Evolutionary conservation across 345 rosid genomes (phyloP), one percentile per base, ranked within the genome.

Genomic region (Jatropha curcas): DNA sequence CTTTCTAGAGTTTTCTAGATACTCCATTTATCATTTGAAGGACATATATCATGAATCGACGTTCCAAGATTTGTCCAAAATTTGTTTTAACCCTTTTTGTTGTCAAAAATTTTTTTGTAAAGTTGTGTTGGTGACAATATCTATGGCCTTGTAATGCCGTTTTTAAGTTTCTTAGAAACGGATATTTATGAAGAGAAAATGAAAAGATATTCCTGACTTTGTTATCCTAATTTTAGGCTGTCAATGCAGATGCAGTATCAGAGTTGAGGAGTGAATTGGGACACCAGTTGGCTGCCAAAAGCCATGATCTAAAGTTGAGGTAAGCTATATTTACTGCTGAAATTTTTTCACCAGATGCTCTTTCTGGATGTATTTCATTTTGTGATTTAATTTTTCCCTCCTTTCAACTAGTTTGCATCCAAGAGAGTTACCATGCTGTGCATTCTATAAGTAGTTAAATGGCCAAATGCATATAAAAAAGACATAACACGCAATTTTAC

Each of bases 261-360:
- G 88, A 85, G 74, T 76, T 91, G 62, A 86, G 97, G 86, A 91
- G 93, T 64, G 93, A 91, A 71, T 72, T 87, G 7, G 93, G 97
- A 75, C 82, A 86, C 62, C 88, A 85, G 58, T 71, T 89, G 74
- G 93, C 92, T 55, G 82, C 75, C 70, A 86, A 85, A 80, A 91
- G 96, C 39, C 75, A 31, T 73, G 48, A 53, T 75, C 35, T 80
- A 71, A 87, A 71, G 3, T 57, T 87, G 81, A 86, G 89, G 89
- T 86, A 25, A 11, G 81, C 67, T 59, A 55, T 45, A 28, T 25
- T 46, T 62, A 37, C 16, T 24, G 0, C 5, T 55, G 34, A 13
- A 41, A 52, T 27, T 27, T 17, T 56, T 53, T 55, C 58, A 50
- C 57, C 30, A 67, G 50, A 16, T n/a, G 20, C 51, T 51, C 60